Evolutionary conservation across 192 early-diverging fungal genomes (phyloP).

Genomic region (Diversispora eburnea): DNA sequence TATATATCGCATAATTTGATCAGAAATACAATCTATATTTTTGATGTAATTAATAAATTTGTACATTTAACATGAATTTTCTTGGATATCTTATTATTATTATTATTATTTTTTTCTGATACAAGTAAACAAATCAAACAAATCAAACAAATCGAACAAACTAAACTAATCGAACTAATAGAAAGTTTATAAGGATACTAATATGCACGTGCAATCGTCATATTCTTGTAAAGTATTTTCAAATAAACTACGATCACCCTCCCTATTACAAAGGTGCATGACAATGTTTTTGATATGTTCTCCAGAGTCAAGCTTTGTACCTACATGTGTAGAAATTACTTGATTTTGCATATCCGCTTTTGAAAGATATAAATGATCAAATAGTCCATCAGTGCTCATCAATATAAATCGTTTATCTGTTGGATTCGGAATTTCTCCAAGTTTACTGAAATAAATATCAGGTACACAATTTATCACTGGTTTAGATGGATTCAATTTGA

Average conservation of each 20-base stretch:
- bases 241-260: conserved; percentile 43
- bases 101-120: no score
- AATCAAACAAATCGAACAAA: no score
- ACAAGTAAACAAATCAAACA: no score
- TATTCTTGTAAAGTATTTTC: conserved; percentile 54
- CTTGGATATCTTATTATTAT: no score
- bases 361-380: conserved; percentile 54
- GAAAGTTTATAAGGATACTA: conserved; percentile 29
- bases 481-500: conserved; percentile 50
- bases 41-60: no score
- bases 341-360: conserved; percentile 48
- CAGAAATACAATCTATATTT: no score
- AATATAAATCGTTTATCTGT: conserved; percentile 47
- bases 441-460: conserved; percentile 51
- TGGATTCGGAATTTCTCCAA: conserved; percentile 30
- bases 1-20: no score
- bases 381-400: conserved; percentile 58
- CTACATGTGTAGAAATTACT: conserved; percentile 46
- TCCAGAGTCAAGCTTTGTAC: conserved; percentile 50
- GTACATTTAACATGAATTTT: no score
- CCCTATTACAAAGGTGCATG: conserved; percentile 45
- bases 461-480: conserved; percentile 52
- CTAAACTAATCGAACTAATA: no score
- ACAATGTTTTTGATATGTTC: conserved; percentile 46
- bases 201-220: conserved; percentile 55